Percentiles rank a stretch among this genome's conserved stretches.
Conservation (phyloP, 1,139 yeast genomes). For the Hansenula lynferdii region DNA sequence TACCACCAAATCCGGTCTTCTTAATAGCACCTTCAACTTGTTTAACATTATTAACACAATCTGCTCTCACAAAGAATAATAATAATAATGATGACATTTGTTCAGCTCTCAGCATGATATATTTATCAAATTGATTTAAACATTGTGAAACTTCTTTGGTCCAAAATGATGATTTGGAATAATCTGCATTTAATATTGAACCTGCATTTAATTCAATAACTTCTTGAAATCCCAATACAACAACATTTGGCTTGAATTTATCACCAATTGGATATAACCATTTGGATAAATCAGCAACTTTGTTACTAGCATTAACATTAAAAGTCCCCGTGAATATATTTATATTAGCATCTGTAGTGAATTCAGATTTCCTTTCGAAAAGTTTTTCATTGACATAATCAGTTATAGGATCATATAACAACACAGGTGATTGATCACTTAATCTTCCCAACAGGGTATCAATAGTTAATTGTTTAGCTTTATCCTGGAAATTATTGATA, state of each 20-base stretch:
- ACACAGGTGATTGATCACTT: constrained; percentile 64
- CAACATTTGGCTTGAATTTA: constrained; percentile 52
- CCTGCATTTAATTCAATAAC: constrained; percentile 88
- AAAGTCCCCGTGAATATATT: constrained; percentile 79
- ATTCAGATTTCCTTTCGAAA: constrained; percentile 44
- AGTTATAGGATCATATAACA: constrained; percentile 80
- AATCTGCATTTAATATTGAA: constrained; percentile 67
- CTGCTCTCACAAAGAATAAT: constrained; percentile 59
- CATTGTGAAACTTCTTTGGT: constrained; percentile 51
- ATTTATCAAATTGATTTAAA: constrained; percentile 47
- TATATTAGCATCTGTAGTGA: constrained; percentile 56
- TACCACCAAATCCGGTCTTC: constrained; percentile 93
- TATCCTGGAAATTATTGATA: constrained; percentile 93
- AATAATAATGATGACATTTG: constrained; percentile 84
- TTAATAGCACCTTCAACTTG: constrained; percentile 74
- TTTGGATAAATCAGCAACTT: constrained; percentile 49
- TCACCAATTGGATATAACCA: constrained; percentile 82
- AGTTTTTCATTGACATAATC: constrained; percentile 72
- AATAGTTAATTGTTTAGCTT: constrained; percentile 80
- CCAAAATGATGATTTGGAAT: constrained; percentile 61
- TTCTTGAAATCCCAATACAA: constrained; percentile 89
- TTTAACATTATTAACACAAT: constrained; percentile 47
- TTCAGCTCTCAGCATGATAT: constrained; percentile 71
- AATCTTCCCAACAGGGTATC: constrained; percentile 82
- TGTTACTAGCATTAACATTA: constrained; percentile 76